Conservation (phyloP, 129 eudicot genomes). For the Silybum marianum region DNA sequence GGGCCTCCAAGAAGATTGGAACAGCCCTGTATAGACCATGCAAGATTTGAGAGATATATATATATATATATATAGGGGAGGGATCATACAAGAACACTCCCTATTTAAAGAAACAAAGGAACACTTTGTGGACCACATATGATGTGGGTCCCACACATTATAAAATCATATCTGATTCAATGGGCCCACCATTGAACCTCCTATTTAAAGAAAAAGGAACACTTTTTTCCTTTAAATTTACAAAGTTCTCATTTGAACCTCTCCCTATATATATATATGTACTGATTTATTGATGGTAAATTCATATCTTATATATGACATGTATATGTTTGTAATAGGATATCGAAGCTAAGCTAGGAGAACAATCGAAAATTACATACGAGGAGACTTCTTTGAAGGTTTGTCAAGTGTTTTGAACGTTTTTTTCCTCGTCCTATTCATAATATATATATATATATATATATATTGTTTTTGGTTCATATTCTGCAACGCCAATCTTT, state of each 20-base stretch:
- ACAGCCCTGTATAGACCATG: background rate
- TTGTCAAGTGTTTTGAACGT: background rate
- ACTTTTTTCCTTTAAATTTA: too few relatives aligned
- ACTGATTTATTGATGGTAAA: background rate
- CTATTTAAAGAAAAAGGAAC: too few relatives aligned
- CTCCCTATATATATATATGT: too few relatives aligned
- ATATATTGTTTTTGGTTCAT: slow-evolving; percentile 10
- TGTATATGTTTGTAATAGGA: slow-evolving; percentile 41
- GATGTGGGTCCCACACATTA: too few relatives aligned
- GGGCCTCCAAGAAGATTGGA: too few relatives aligned
- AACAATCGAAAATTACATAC: slow-evolving; percentile 45
- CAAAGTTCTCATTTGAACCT: too few relatives aligned
- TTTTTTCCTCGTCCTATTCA: background rate
- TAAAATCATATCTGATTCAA: too few relatives aligned
- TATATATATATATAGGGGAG: too few relatives aligned
- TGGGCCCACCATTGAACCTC: too few relatives aligned
- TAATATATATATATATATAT: background rate
- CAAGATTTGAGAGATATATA: background rate
- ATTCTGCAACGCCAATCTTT: slow-evolving; percentile 19
- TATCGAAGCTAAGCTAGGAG: slow-evolving; percentile 50
- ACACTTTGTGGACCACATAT: too few relatives aligned
- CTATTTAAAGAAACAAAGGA: too few relatives aligned
- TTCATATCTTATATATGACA: background rate
- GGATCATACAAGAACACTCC: too few relatives aligned
- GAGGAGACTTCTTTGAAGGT: slow-evolving; percentile 70